Conservation (phyloP, 2,329 filamentous ascomycete genomes). For the Aspergillus udagawae region DNA sequence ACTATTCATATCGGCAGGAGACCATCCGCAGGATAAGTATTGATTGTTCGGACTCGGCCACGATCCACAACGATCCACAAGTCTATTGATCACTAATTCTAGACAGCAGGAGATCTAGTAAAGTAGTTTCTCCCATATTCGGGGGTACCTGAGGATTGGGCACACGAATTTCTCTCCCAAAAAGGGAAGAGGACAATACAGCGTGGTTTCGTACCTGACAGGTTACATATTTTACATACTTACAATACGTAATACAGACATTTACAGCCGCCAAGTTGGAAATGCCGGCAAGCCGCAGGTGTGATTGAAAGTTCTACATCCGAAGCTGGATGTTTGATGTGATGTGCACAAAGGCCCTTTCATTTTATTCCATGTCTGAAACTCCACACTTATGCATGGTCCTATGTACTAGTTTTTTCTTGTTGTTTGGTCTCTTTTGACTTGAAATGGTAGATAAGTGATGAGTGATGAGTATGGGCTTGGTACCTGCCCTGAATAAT, state of each 20-base stretch:
- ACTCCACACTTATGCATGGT: not conserved
- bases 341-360: not conserved
- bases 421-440: not conserved
- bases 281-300: constrained; percentile 14
- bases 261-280: not conserved
- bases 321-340: constrained; percentile 5
- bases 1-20: not conserved
- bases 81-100: constrained; percentile 1
- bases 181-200: constrained; percentile 1
- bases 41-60: constrained; percentile 3
- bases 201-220: not conserved
- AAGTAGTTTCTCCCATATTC: not conserved
- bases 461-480: no score
- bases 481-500: not conserved
- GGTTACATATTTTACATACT: not conserved
- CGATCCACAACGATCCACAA: constrained; percentile 16
- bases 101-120: not conserved
- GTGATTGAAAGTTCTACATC: constrained; percentile 15
- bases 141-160: constrained; percentile 3
- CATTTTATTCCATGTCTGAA: not conserved
- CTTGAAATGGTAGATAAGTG: no score
- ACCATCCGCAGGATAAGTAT: not conserved
- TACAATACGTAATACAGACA: not conserved
- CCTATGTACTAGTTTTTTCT: not conserved
- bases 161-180: constrained; percentile 9